Evolutionary conservation across 2,329 filamentous ascomycete species (phyloP), one percentile per base, ranked within the genome.

Genomic region (Fusarium ambrosium): DNA sequence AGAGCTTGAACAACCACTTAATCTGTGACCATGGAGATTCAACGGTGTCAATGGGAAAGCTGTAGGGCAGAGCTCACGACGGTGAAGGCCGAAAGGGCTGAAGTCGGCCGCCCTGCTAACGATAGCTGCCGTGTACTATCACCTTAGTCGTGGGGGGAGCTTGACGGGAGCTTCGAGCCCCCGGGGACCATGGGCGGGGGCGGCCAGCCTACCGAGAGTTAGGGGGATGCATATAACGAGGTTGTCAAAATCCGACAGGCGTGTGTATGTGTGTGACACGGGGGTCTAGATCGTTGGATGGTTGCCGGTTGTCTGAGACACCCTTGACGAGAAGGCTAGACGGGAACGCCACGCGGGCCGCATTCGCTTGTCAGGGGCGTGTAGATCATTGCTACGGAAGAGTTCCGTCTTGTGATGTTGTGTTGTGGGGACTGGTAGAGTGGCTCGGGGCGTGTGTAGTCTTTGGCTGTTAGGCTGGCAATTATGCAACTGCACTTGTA

Each of bases 231-330:
- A 53, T 29, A 18, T 53, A 53, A 7, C 18, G 48, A 55, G 48
- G 48, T 32, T 55, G 48, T 32, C 27, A 14, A 16, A 20, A 32
- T 53, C 10, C 16, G 27, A 6, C 24, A 51, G 45, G 45, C 10
- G 43, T 29, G 24, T 55, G 18, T 55, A 27, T 20, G 16, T 53
- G 18, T 53, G 48, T n/a, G 18, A 32, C 0, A 27, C 1, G 34
- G 16, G 45, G 45, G 71, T 20, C 56, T 62, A 61, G 72, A 66
- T 62, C 43, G 34, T 48, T 48, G 27, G 13, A 39, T 9, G n/a
- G 24, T 20, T 29, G 34, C 18, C 48, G 48, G 48, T 55, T 51
- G 37, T 65, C 69, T 70, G 20, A 74, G 69, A 75, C 51, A 62
- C 27, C 16, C 48, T 41, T 29, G 18, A 34, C 36, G 36, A 41